These are phyloP conservation scores for Chaetomium sp. DNA, from an alignment of 2,329 filamentous ascomycete species.

Conservation along the genomic window DNA sequence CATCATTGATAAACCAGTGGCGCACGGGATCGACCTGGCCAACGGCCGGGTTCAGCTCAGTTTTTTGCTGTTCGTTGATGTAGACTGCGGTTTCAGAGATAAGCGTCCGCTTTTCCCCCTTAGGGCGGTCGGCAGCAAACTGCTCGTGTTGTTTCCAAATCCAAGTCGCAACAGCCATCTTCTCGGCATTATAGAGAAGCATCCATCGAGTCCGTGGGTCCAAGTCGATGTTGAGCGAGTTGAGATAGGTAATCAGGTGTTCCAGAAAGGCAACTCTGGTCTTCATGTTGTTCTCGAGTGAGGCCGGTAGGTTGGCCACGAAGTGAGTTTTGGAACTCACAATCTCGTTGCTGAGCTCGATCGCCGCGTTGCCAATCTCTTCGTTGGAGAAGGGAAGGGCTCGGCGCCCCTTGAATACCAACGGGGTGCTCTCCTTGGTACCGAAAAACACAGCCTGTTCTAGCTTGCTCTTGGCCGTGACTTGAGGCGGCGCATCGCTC, in stretches of 20 bases:
- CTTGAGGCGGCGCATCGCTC: slow-evolving; percentile 49
- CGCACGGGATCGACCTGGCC: slow-evolving; percentile 74
- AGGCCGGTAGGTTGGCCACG: slow-evolving; percentile 65
- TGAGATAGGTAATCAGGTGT: slow-evolving; percentile 66
- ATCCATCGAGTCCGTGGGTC: slow-evolving; percentile 67
- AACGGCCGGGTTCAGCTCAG: slow-evolving; percentile 53
- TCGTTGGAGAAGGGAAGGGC: slow-evolving; percentile 59
- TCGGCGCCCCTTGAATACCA: slow-evolving; percentile 69
- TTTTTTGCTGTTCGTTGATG: slow-evolving; percentile 71
- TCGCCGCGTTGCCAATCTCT: slow-evolving; percentile 70
- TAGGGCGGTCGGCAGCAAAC: slow-evolving; percentile 53
- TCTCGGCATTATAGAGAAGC: slow-evolving; percentile 85
- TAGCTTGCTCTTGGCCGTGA: slow-evolving; percentile 81
- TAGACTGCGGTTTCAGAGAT: slow-evolving; percentile 68
- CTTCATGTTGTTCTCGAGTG: slow-evolving; percentile 74
- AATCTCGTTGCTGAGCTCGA: slow-evolving; percentile 74
- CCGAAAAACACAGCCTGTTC: slow-evolving; percentile 95
- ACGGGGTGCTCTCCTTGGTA: slow-evolving; percentile 70
- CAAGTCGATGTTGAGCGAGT: slow-evolving; percentile 57
- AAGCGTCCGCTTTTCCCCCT: slow-evolving; percentile 60
- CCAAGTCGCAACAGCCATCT: slow-evolving; percentile 69
- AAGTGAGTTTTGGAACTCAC: slow-evolving; percentile 69
- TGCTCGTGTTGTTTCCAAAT: slow-evolving; percentile 78
- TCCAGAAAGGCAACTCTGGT: slow-evolving; percentile 66
- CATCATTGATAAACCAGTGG: slow-evolving; percentile 79